Percentiles rank a stretch among this genome's conserved stretches.
Evolutionary conservation across 768 basidiomycete species (phyloP).

Genomic region (Myochromella boudieri): DNA sequence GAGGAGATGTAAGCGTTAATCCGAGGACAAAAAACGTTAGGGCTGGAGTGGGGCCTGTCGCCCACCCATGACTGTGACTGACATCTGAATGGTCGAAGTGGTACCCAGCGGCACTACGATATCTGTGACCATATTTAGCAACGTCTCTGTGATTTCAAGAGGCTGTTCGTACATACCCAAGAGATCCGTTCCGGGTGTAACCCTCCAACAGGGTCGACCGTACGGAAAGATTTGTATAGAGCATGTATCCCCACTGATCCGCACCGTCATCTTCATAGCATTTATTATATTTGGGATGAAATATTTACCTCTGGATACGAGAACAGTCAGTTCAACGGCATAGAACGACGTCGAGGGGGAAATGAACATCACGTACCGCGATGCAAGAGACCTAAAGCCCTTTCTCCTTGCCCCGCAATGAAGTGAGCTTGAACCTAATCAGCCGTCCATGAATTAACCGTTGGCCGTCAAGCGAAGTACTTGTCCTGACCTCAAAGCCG

Average conservation of each 20-base stretch:
- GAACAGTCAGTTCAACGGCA: neutral
- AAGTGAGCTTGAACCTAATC: conserved; percentile 50
- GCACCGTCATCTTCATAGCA: neutral
- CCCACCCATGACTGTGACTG: conserved; percentile 49
- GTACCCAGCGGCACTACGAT: conserved; percentile 45
- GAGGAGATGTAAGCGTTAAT: conserved; percentile 37
- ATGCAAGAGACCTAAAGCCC: conserved; percentile 44
- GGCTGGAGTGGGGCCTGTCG: conserved; percentile 48
- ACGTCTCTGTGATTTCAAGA: neutral
- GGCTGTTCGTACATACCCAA: conserved; percentile 30
- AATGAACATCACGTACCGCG: conserved; percentile 21
- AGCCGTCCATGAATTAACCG: neutral
- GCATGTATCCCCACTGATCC: conserved; percentile 54
- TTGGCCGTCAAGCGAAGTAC: neutral
- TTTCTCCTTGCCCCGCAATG: conserved; percentile 41
- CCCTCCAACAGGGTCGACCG: conserved; percentile 45
- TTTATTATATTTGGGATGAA: neutral
- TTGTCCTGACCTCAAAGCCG: conserved; percentile 48
- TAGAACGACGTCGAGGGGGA: neutral
- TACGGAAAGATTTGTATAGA: conserved; percentile 42
- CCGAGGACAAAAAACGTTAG: conserved; percentile 48
- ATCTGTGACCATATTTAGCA: conserved; percentile 23
- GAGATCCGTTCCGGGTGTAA: conserved; percentile 45
- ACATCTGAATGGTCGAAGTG: conserved; percentile 46
- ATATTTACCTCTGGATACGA: conserved; percentile 13